Percentiles rank a stretch among this genome's conserved stretches.
Conservation (phyloP, 1,284 basidiomycete genomes). For the Hypsizygus ulmarius region DNA sequence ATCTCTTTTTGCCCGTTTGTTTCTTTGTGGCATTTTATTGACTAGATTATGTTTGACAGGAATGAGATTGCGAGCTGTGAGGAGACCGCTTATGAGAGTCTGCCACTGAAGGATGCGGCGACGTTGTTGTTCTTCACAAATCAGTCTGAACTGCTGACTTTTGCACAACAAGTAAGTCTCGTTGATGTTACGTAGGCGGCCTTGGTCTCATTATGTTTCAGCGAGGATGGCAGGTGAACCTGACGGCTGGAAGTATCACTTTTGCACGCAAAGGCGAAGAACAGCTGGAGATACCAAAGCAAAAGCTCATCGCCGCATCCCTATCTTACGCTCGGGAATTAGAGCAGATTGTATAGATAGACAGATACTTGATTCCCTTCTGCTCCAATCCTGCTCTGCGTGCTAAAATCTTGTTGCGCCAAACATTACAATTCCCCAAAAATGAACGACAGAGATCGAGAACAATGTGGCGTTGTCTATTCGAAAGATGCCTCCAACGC, state of each 20-base stretch:
- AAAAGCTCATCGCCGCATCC: slow-evolving; percentile 75
- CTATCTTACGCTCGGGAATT: slow-evolving; percentile 80
- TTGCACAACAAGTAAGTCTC: slow-evolving; percentile 67
- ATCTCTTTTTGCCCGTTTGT: not conserved
- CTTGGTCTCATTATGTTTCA: slow-evolving; percentile 27
- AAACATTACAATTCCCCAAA: slow-evolving; percentile 16
- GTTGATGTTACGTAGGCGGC: not conserved
- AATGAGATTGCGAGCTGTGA: slow-evolving; percentile 94
- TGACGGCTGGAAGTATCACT: slow-evolving; percentile 54
- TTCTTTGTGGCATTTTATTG: not conserved
- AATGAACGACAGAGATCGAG: not conserved
- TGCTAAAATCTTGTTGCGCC: slow-evolving; percentile 4
- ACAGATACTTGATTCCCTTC: slow-evolving; percentile 1
- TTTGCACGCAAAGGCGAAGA: slow-evolving; percentile 75
- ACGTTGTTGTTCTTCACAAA: slow-evolving; percentile 86
- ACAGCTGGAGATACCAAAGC: slow-evolving; percentile 77
- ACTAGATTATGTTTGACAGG: slow-evolving; percentile 36
- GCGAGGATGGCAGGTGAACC: slow-evolving; percentile 75
- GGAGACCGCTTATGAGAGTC: slow-evolving; percentile 84
- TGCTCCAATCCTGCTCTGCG: not conserved
- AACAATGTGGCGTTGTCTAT: slow-evolving; percentile 25
- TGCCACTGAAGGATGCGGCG: slow-evolving; percentile 86
- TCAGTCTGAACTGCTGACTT: slow-evolving; percentile 71
- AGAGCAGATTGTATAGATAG: slow-evolving; percentile 80
- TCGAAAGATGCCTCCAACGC: slow-evolving; percentile 85